Evolutionary conservation across 2,329 filamentous ascomycete genomes (phyloP).

Genomic region (Cercospora canescens): DNA sequence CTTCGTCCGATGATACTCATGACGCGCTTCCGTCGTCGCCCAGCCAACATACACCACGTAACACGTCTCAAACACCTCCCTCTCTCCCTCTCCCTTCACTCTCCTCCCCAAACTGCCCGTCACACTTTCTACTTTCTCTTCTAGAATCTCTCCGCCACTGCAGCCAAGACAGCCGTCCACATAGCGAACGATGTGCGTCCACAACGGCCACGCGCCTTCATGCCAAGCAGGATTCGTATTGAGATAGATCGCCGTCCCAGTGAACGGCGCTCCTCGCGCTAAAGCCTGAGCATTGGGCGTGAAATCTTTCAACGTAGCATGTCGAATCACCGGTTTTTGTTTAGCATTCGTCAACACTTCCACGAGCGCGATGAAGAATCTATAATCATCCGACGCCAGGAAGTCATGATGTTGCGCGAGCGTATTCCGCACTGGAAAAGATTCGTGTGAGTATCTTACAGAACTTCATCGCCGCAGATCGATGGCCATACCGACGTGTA

Average conservation of each 20-base stretch:
- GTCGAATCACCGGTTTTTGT: neutral
- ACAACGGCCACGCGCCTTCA: constrained; percentile 19
- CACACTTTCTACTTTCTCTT: neutral
- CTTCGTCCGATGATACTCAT: constrained; percentile 16
- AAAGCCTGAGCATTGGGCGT: constrained; percentile 13
- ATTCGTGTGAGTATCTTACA: too few relatives aligned
- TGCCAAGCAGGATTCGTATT: constrained; percentile 14
- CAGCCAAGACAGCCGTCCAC: constrained; percentile 17
- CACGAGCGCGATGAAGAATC: neutral
- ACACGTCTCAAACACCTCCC: constrained; percentile 5
- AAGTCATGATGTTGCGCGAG: constrained; percentile 13
- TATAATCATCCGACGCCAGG: constrained; percentile 8
- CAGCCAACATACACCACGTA: constrained; percentile 18
- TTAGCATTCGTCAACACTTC: neutral
- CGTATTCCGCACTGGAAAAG: constrained; percentile 11
- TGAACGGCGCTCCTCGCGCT: constrained; percentile 15
- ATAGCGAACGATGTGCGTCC: constrained; percentile 17
- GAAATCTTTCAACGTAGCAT: constrained; percentile 14
- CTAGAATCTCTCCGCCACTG: constrained; percentile 7
- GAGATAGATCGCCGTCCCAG: constrained; percentile 17
- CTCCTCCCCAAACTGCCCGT: constrained; percentile 10
- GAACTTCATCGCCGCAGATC: neutral
- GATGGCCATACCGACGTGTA: constrained; percentile 14
- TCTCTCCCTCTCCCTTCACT: neutral
- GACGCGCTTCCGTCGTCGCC: constrained; percentile 15